These are phyloP conservation scores for Naganishia sp. DNA, from an alignment of 1,284 basidiomycete genomes.

Conservation along the genomic window DNA sequence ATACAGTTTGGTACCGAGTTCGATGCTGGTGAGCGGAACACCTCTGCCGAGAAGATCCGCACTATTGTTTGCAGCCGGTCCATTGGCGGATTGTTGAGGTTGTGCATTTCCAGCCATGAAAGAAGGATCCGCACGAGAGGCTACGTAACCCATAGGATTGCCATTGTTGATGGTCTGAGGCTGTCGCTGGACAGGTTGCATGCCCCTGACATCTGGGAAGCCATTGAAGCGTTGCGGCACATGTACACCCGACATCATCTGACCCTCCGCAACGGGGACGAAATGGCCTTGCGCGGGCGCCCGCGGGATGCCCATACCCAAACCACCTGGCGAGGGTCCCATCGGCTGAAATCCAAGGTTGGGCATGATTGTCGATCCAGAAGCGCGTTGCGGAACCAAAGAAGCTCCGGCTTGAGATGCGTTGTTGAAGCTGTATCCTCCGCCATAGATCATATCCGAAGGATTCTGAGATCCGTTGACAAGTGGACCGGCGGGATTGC, in stretches of 20 bases:
- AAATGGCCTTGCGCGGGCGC: neutral
- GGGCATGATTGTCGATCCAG: neutral
- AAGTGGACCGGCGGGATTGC: too few relatives aligned
- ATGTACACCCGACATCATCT: neutral
- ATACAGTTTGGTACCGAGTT: constrained; percentile 81
- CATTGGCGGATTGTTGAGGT: too few relatives aligned
- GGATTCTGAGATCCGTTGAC: too few relatives aligned
- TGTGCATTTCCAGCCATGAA: neutral
- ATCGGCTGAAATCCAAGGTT: constrained; percentile 2
- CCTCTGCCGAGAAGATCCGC: constrained; percentile 78
- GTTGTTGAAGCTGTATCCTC: neutral
- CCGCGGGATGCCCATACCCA: neutral
- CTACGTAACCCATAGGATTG: neutral
- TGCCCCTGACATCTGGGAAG: neutral
- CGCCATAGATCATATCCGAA: too few relatives aligned
- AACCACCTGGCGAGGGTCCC: neutral
- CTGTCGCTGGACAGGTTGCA: neutral
- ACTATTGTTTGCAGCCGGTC: neutral
- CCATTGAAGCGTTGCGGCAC: too few relatives aligned
- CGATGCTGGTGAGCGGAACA: constrained; percentile 78
- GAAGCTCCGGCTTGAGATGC: neutral
- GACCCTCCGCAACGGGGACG: neutral
- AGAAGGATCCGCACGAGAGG: neutral
- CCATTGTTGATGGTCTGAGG: neutral
- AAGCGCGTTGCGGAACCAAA: constrained; percentile 9